Conservation (phyloP, 2,329 filamentous ascomycete genomes). For the Curvularia spicifera region DNA sequence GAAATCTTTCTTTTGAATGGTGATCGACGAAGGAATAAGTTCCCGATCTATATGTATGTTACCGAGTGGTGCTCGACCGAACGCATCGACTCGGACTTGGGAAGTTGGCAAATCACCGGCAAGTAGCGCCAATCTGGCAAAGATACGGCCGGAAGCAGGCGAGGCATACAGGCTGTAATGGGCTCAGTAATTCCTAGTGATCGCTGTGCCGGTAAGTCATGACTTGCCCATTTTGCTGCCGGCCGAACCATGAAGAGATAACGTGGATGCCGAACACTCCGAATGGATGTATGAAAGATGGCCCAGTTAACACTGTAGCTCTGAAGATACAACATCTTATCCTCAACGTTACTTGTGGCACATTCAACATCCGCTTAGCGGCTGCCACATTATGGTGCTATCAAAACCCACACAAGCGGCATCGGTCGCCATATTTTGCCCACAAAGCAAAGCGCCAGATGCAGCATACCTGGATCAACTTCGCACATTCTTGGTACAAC, state of each 20-base stretch:
- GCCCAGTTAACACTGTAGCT: neutral
- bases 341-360: neutral
- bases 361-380: constrained; percentile 1
- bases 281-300: neutral
- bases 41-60: constrained; percentile 1
- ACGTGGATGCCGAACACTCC: neutral
- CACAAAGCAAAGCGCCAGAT: constrained; percentile 30
- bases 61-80: neutral
- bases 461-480: constrained; percentile 25
- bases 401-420: constrained; percentile 6
- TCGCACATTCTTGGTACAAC: constrained; percentile 19
- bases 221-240: neutral
- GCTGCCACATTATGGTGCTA: constrained; percentile 1
- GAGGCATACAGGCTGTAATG: neutral
- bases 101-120: neutral
- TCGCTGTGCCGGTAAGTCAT: neutral
- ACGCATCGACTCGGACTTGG: neutral
- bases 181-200: neutral
- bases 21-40: neutral
- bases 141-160: neutral
- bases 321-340: neutral
- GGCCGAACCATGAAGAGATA: neutral
- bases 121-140: neutral
- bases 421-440: constrained; percentile 30
- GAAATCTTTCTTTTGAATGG: neutral